phyloP scores from a whole-genome alignment of 768 basidiomycete genomes.

The Calocera cornea region DNA sequence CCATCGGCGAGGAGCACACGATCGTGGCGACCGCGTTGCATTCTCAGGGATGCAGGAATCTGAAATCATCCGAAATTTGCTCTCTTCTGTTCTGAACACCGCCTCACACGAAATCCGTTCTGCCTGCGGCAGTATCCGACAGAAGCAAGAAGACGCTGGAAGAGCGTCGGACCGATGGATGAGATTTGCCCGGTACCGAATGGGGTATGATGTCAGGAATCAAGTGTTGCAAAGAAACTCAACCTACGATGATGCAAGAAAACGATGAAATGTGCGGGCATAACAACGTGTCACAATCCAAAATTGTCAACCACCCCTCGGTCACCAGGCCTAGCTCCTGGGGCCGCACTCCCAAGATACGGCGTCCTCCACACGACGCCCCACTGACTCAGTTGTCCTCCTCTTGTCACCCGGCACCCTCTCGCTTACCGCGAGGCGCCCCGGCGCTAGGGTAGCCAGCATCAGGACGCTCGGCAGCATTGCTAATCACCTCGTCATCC shows the following conservation, averaged over 20 bases:
- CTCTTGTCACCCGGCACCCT: neutral
- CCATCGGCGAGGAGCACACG: neutral
- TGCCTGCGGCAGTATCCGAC: conserved; percentile 3
- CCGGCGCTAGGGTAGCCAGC: neutral
- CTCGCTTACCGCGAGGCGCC: neutral
- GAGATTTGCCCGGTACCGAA: neutral
- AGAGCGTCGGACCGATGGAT: neutral
- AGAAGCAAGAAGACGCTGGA: neutral
- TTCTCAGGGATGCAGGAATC: conserved; percentile 2
- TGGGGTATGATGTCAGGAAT: conserved; percentile 5
- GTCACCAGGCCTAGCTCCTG: neutral
- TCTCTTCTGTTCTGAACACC: neutral
- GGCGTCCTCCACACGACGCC: neutral
- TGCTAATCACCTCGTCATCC: conserved; percentile 5
- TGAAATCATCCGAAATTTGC: neutral
- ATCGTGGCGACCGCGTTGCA: neutral
- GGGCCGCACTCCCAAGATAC: neutral
- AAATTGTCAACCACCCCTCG: neutral
- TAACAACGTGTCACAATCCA: neutral
- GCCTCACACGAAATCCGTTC: neutral
- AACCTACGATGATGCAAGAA: neutral
- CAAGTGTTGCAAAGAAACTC: neutral
- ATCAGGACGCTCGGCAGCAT: conserved; percentile 3
- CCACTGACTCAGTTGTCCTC: neutral
- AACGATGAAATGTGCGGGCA: neutral